Percentiles rank a stretch among this genome's conserved stretches.
phyloP scores from a whole-genome alignment of 2,329 filamentous ascomycete genomes.

The Fusarium sp. region DNA sequence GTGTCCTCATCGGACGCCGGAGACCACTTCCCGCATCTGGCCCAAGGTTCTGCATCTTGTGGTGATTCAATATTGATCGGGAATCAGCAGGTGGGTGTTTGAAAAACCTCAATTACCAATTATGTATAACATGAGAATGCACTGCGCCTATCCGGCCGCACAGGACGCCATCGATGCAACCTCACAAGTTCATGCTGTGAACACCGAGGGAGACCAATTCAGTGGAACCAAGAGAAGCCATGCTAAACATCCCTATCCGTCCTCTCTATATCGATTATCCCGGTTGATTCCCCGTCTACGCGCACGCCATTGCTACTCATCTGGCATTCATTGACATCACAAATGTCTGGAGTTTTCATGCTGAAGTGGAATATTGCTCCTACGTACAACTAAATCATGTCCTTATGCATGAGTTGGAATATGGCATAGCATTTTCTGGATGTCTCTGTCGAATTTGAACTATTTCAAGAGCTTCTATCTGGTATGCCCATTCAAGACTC shows the following conservation, averaged over 20 bases:
- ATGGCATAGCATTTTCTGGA: background rate
- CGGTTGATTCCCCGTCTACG: background rate
- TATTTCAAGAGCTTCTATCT: background rate
- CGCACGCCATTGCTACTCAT: background rate
- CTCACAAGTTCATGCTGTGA: slow-evolving; percentile 23
- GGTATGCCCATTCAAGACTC: background rate
- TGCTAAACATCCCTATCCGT: background rate
- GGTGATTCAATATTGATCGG: background rate
- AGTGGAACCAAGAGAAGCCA: slow-evolving; percentile 4
- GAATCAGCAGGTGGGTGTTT: background rate
- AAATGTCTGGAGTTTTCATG: background rate
- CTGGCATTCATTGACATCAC: background rate
- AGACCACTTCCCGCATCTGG: background rate
- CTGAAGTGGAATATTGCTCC: background rate
- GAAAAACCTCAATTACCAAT: background rate
- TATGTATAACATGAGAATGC: background rate
- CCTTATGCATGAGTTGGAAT: background rate
- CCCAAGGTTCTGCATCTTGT: background rate
- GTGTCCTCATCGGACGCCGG: background rate
- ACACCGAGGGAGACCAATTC: slow-evolving; percentile 9
- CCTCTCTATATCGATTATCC: background rate
- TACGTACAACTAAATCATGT: background rate
- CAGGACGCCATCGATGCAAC: background rate
- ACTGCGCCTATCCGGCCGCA: background rate
- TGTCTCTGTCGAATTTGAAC: background rate